Conservation (phyloP, 257 asterid species). For the Paulownia fortunei region DNA sequence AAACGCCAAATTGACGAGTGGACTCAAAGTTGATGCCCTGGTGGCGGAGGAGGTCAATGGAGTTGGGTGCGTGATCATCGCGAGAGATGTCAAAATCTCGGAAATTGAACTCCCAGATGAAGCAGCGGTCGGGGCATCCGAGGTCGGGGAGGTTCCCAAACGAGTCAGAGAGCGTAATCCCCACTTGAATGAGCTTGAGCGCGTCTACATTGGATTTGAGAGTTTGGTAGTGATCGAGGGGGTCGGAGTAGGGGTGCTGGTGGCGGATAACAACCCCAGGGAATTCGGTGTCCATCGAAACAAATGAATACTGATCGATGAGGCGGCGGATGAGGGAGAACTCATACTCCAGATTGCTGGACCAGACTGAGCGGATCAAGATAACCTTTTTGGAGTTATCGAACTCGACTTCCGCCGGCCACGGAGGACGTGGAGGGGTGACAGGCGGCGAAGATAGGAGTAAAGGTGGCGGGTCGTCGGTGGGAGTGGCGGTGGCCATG, state of each 20-base stretch:
- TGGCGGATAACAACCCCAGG: conserved; percentile 43
- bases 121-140: conserved; percentile 20
- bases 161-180: conserved; percentile 27
- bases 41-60: conserved; percentile 38
- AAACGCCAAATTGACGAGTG: conserved; percentile 24
- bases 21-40: conserved; percentile 40
- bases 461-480: too few species aligned
- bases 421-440: too few species aligned
- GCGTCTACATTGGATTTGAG: conserved; percentile 33
- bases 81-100: conserved; percentile 36
- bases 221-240: conserved; percentile 31
- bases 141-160: conserved; percentile 30
- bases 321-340: conserved; percentile 42
- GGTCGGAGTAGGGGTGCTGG: not conserved
- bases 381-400: conserved; percentile 17
- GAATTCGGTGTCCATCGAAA: conserved; percentile 67
- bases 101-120: conserved; percentile 51
- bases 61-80: conserved; percentile 40
- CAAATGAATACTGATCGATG: conserved; percentile 45
- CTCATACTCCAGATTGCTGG: conserved; percentile 49
- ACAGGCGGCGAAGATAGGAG: too few species aligned
- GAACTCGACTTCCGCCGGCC: not conserved
- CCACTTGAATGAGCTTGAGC: conserved; percentile 36
- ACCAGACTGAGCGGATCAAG: conserved; percentile 56
- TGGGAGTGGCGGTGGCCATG: too few species aligned